Base-by-base conservation (phyloP, 2,329 filamentous ascomycete species). In the Mycosphaerella arachidis region DNA sequence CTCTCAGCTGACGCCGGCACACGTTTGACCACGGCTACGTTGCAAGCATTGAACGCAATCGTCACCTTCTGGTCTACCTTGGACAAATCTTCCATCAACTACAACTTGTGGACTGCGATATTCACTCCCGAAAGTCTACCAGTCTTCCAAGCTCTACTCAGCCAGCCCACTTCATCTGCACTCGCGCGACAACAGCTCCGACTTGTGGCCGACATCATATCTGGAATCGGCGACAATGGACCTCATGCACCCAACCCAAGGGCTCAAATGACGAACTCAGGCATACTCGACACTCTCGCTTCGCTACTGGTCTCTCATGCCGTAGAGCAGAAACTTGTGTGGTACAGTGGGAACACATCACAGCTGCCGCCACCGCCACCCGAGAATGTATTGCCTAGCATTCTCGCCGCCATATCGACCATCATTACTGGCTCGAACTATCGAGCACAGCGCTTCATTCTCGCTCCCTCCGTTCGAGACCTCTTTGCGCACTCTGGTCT, bases 381-480 rank as follows among this genome's bases (percentile, higher is more conserved):
- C 13, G 79, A 78, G 16, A 79, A 84, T 16, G 29, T 83, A 61
- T 76, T 96, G 43, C 82, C 86, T 1, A 85, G 86, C 9, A 83
- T 96, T 18, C 77, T 97, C 6, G 87, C 91, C 63, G 90, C 92
- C 0, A 84, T 96, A 54, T 83, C 86, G 20, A 83, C 86, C 50
- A 88, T 97, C 52, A 84, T 96, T 53, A 84, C 86, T 62, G 85
- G 90, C 68, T 97, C 93, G 0, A 88, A 87, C 66, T 90, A 88
- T 73, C 85, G 91, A 57, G 87, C 90, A 9, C 87, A 87, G 64
- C 84, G 90, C 16, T 71, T 74, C 55, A 68, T 73, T 29, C 62
- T 72, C 1, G 65, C 70, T 9, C 67, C 82, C 90, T 53, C 75
- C 88, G 48, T 74, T 9, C 64, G 68, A 48, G 67, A 70, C 9